Evolutionary conservation across 345 rosid species (phyloP).

Genomic region (Syzygium grande): DNA sequence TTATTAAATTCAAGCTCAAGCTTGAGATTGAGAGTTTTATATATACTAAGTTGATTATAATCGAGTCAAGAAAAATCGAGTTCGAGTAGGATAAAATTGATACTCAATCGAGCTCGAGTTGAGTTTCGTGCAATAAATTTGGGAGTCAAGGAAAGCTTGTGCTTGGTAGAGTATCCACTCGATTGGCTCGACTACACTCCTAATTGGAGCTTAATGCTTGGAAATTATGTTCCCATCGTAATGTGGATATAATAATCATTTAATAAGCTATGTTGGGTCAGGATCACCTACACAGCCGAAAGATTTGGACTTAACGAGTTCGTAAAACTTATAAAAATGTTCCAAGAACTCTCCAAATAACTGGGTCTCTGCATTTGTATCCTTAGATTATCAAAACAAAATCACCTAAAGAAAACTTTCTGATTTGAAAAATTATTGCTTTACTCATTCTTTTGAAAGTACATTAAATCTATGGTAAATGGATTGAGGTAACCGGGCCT

Average conservation of each 20-base stretch:
- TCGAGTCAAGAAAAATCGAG: too few relatives aligned
- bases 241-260: neutral
- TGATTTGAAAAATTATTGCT: neutral
- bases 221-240: neutral
- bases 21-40: too few relatives aligned
- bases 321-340: neutral
- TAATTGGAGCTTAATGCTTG: neutral
- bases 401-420: neutral
- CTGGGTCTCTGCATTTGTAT: fast-evolving
- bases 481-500: neutral
- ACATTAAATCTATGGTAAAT: neutral
- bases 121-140: neutral
- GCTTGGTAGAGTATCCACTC: neutral
- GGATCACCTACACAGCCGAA: neutral
- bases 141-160: neutral
- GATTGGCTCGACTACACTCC: neutral
- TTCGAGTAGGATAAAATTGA: too few relatives aligned
- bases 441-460: neutral
- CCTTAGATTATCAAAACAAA: neutral
- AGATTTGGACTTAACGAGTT: neutral
- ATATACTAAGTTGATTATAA: too few relatives aligned
- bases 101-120: neutral
- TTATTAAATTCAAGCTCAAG: neutral
- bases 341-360: neutral
- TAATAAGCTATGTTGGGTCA: neutral